Base-by-base conservation (phyloP, 139 green algal species). In the Ulvella scutata region DNA sequence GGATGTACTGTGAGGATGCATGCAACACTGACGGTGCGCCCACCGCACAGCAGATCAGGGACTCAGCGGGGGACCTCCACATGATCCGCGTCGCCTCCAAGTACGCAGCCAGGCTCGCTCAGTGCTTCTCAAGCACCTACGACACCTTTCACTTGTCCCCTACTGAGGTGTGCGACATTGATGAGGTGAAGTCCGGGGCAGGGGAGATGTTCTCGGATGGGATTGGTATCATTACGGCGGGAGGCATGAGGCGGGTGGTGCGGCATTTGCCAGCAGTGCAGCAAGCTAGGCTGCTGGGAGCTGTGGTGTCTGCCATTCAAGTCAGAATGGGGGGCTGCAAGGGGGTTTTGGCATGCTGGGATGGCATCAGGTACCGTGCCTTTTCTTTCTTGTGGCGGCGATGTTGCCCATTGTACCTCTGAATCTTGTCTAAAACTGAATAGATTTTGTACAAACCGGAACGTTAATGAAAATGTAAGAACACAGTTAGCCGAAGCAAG, bases 161-260 rank as follows among this genome's bases (percentile, higher is more conserved):
- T 21, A 28, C 7, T 1, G 3, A 75, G 29, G 31, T 73, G 74
- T 21, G 4, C 43, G 26, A 40, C 6, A 72, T 83, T 4, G 43
- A 74, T 13, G 82, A 88, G 35, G 44, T 23, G 51, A 23, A 85
- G 0, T 37, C 75, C 67, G 40, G 75, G 33, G 72, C 78, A 61
- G 74, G 73, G 7, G 77, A 84, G 74, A 78, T 61, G 72, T 87
- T 87, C 78, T 81, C 79, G 35, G 84, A 88, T 62, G 84, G 84
- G 40, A 72, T 86, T 13, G 82, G 84, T 2, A 29, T 43, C n/a
- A 84, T 88, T 40, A 82, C 80, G 4, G 74, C 36, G 0, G 44
- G 67, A 38, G 75, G 81, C 20, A 38, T 76, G 35, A 44, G 61
- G 3, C 33, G 67, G 38, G 73, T 85, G 28, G 29, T 78, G 37